Evolutionary conservation across 208 protist species (phyloP), one percentile per base, ranked within the genome.

Genomic region (Wallacemonas sp.): DNA sequence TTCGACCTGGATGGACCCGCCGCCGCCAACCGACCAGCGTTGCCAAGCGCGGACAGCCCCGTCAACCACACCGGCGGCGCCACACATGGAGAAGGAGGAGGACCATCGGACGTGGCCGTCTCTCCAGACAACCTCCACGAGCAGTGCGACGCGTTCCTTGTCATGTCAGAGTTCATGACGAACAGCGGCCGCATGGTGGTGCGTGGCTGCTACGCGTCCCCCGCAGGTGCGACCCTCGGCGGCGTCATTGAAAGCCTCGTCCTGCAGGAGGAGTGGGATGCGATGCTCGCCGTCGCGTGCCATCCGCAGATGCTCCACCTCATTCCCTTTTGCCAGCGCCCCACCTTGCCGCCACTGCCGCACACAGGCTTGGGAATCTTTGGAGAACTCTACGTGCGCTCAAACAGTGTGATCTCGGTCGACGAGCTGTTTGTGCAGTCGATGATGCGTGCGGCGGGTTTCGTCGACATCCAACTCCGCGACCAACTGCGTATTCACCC

Each of bases 101-200:
- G n/a, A n/a, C n/a, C n/a, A n/a, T n/a, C n/a, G n/a, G n/a, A n/a
- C n/a, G n/a, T n/a, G n/a, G n/a, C n/a, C n/a, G n/a, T n/a, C n/a
- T n/a, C n/a, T n/a, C n/a, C n/a, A n/a, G n/a, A n/a, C n/a, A n/a
- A n/a, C n/a, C n/a, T n/a, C n/a, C 47, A 55, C 26, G 21, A 11
- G 17, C 19, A 67, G 24, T 80, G 72, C 41, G 70, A 72, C n/a
- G 54, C 71, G 27, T 65, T 62, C 41, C 41, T 87, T 21, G 58
- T 69, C 23, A 70, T 78, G 30, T 80, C 71, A 1, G 72, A 87
- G 47, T 75, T 68, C 47, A 16, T 87, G 26, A 76, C 58, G 1
- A 41, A 85, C 21, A 73, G 76, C n/a, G 84, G 84, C 2, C 71
- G 75, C 6, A 49, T 87, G 1, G 60, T 87, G 2, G n/a, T 87